phyloP scores from a whole-genome alignment of 164 flowering plant genomes.

The Sextonia rubra region DNA sequence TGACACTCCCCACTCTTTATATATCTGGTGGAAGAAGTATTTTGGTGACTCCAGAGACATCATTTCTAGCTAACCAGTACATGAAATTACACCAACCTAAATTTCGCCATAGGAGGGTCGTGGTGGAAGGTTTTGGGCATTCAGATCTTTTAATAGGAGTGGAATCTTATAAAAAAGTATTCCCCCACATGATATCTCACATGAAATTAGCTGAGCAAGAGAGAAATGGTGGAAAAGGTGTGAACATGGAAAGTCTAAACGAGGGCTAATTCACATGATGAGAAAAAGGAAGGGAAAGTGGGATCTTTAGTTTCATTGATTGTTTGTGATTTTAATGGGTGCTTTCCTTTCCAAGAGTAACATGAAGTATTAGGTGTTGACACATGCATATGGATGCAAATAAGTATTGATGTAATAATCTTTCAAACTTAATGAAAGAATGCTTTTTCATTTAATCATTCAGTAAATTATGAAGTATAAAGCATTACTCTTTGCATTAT shows the following conservation, averaged over 20 bases:
- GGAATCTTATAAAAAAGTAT: constrained; percentile 35
- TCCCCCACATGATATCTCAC: constrained; percentile 47
- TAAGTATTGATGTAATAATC: too few species aligned
- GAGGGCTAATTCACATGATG: constrained; percentile 26
- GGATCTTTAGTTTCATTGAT: background rate
- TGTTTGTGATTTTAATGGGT: constrained; percentile 7
- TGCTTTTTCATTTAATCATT: too few species aligned
- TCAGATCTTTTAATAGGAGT: constrained; percentile 53
- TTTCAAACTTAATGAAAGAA: too few species aligned
- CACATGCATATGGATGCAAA: too few species aligned
- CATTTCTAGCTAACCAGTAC: constrained; percentile 51
- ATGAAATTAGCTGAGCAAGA: constrained; percentile 26
- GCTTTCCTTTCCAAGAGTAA: too few species aligned
- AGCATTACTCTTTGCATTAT: too few species aligned
- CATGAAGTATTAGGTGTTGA: too few species aligned
- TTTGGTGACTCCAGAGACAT: constrained; percentile 48
- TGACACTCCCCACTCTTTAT: constrained; percentile 47
- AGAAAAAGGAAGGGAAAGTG: background rate
- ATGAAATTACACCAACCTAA: constrained; percentile 61
- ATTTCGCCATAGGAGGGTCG: constrained; percentile 42
- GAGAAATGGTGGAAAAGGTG: background rate
- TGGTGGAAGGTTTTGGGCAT: constrained; percentile 54
- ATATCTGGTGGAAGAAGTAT: constrained; percentile 45
- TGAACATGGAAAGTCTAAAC: constrained; percentile 5
- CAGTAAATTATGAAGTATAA: too few species aligned